Evolutionary conservation across 2,329 filamentous ascomycete genomes (phyloP), one percentile per base, ranked within the genome.

Genomic region (Didymosphaeria variabile): DNA sequence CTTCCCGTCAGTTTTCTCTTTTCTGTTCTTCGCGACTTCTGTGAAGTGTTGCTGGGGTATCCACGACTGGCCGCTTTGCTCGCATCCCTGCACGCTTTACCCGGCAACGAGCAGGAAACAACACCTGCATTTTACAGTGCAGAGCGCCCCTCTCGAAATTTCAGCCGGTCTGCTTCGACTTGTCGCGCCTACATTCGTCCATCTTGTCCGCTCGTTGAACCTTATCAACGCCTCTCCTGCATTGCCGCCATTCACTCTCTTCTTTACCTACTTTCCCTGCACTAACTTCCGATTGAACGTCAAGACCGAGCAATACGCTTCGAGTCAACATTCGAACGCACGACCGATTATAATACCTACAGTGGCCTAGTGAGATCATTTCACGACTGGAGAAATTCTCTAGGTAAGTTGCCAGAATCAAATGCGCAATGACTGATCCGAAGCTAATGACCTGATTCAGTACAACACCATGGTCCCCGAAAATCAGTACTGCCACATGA

Each of bases 401-500:
- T 19, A 40, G 15, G 38, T 40, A 40, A 40, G 15, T 40, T n/a
- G 38, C 38, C 7, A 15, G 5, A n/a, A 17, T 40, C 17, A n/a
- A n/a, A 40, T 19, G 38, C 36, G 36, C 38, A 40, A 40, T 9
- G 9, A 3, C 17, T n/a, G 38, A 17, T n/a, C 38, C 15, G 38
- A 40, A 40, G 17, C 38, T 40, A 40, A 40, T 17, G 38, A 23
- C 10, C 5, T 13, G 42, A 19, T 21, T n/a, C 36, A 34, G 6
- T 5, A 31, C 51, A 40, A 51, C 23, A 69, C 61, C 55, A 66
- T 70, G 62, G 54, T 59, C 17, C 44, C 59, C 15, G 62, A 69
- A 46, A 42, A 67, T 19, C 63, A 58, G 12, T 70, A 71, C 59
- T 46, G 54, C 36, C 64, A 68, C 10, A 52, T 74, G 60, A 71